Conservation (phyloP, 768 basidiomycete species). For the Tubosaeta brunneosetosa region DNA sequence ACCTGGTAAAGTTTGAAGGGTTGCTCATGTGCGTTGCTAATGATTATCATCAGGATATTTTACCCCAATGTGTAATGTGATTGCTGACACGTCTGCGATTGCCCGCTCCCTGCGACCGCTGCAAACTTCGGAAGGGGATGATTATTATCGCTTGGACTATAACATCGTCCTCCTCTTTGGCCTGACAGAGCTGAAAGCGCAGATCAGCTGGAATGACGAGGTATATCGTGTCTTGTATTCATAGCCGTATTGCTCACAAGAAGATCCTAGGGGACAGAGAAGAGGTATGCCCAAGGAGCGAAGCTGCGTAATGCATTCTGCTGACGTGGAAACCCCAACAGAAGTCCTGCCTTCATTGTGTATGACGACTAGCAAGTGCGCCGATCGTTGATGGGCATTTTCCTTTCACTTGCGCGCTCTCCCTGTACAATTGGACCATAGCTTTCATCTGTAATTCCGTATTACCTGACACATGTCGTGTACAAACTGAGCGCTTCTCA, state of each 20-base stretch:
- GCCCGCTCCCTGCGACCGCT: not conserved
- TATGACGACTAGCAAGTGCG: not conserved
- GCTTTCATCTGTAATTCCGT: not conserved
- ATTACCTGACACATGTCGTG: no score
- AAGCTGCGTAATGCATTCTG: not conserved
- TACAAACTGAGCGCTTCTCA: no score
- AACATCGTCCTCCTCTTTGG: constrained; percentile 35
- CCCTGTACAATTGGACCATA: no score
- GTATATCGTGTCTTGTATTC: not conserved
- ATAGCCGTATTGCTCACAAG: not conserved
- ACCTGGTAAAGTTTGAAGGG: not conserved
- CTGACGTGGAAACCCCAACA: not conserved
- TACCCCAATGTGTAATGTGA: constrained; percentile 9
- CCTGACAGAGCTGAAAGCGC: constrained; percentile 42
- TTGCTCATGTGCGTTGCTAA: not conserved
- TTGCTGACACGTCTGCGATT: constrained; percentile 8
- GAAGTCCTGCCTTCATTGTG: constrained; percentile 1
- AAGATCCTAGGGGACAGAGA: not conserved
- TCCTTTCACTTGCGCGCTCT: no score
- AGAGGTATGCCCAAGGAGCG: not conserved
- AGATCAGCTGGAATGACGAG: constrained; percentile 38
- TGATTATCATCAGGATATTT: not conserved
- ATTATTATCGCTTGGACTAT: not conserved
- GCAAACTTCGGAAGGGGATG: not conserved
- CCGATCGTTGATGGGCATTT: no score